Percentiles rank a stretch among this genome's conserved stretches.
Evolutionary conservation across 1,284 basidiomycete genomes (phyloP).

Genomic region (Ceratobasidium sp.): DNA sequence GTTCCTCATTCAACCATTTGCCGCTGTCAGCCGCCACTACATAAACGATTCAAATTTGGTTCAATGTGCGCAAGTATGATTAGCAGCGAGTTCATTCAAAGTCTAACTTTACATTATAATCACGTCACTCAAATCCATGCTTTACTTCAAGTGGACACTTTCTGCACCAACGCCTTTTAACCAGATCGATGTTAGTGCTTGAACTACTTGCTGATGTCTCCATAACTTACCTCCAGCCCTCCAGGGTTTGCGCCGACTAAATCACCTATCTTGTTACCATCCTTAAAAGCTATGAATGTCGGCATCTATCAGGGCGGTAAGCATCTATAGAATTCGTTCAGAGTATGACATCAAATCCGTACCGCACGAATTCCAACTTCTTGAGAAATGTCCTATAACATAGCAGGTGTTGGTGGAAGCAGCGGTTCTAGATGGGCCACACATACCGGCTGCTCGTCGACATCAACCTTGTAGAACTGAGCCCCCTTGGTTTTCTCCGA

Average conservation of each 20-base stretch:
- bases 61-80: no score
- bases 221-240: not conserved
- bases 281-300: constrained; percentile 23
- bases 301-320: constrained; percentile 18
- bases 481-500: not conserved
- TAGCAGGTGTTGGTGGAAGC: not conserved
- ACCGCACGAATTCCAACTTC: constrained; percentile 34
- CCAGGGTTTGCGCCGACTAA: not conserved
- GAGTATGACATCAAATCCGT: not conserved
- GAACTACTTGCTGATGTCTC: no score
- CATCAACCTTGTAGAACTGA: constrained; percentile 37
- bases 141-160: no score
- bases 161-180: no score
- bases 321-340: not conserved
- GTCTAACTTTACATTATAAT: no score
- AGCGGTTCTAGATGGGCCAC: not conserved
- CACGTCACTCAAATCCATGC: no score
- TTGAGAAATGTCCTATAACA: constrained; percentile 13
- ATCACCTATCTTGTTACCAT: constrained; percentile 1
- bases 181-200: no score
- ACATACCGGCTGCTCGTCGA: constrained; percentile 20
- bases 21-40: no score
- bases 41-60: no score
- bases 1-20: no score
- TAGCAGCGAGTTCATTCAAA: no score